A percentile compares a stretch with the other conserved stretches of the same genome.
These are phyloP conservation scores for Dalbergia cultrata DNA, from an alignment of 306 rosid genomes.

Conservation along the genomic window DNA sequence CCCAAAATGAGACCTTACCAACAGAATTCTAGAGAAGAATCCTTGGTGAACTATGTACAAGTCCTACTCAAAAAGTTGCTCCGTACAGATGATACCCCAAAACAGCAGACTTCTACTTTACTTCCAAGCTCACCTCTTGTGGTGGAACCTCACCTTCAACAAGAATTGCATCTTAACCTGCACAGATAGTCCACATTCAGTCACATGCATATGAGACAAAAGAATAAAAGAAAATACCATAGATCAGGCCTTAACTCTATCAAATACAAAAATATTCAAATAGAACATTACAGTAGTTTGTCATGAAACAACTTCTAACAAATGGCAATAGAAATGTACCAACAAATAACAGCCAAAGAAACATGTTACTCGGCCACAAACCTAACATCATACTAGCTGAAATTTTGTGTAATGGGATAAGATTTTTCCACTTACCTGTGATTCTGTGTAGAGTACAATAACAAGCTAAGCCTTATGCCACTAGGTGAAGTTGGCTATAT, in stretches of 20 bases:
- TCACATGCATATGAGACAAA: slow-evolving; percentile 3
- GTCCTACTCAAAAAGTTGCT: slow-evolving; percentile 46
- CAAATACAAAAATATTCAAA: neutral
- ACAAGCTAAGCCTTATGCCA: too few species aligned
- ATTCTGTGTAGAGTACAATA: too few species aligned
- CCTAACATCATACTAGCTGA: neutral
- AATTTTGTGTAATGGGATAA: neutral
- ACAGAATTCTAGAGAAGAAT: slow-evolving; percentile 27
- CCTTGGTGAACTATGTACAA: slow-evolving; percentile 38
- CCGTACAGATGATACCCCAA: slow-evolving; percentile 38
- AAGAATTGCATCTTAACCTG: slow-evolving; percentile 97
- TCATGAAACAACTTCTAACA: neutral
- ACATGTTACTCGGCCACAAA: slow-evolving; percentile 33
- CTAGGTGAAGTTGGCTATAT: too few species aligned
- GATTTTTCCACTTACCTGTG: too few species aligned
- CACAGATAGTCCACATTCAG: slow-evolving; percentile 40
- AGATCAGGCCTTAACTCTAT: neutral
- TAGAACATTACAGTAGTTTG: neutral
- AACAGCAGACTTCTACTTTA: slow-evolving; percentile 40
- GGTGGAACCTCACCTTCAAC: slow-evolving; percentile 91
- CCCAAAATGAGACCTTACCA: slow-evolving; percentile 74
- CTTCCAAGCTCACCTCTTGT: slow-evolving; percentile 68
- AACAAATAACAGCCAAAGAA: slow-evolving; percentile 6
- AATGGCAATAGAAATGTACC: slow-evolving; percentile 9
- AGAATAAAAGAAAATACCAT: neutral